Conservation (phyloP, 2,329 filamentous ascomycete species). For the Neurospora sp. region DNA sequence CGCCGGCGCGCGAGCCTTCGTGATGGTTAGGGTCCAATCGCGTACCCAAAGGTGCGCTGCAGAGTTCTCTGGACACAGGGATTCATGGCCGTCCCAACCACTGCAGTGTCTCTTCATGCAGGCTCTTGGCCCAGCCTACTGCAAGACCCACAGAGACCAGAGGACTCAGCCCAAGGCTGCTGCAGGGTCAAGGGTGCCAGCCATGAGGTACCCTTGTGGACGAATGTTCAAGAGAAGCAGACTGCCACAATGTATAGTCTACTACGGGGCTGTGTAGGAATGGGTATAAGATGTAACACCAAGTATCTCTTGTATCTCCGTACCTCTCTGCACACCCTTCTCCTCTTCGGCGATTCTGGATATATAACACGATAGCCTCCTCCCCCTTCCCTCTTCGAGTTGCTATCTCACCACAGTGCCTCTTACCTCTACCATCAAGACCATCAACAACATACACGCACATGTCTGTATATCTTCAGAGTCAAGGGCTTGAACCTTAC, state of each 20-base stretch:
- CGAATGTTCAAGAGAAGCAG: neutral
- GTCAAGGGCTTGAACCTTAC: neutral
- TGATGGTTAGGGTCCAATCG: neutral
- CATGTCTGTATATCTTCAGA: conserved; percentile 4
- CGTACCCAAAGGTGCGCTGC: neutral
- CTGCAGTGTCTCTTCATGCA: neutral
- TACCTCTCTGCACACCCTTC: neutral
- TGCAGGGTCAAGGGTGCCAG: neutral
- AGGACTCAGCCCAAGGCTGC: neutral
- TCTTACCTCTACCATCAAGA: neutral
- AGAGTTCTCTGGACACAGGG: neutral
- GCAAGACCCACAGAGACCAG: neutral
- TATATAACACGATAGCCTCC: neutral
- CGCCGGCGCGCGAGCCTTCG: neutral
- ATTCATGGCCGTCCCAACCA: neutral
- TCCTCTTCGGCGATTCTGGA: neutral
- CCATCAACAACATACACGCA: conserved; percentile 1
- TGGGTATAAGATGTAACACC: neutral
- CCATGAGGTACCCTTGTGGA: neutral
- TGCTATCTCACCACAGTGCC: neutral
- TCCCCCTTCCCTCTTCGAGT: neutral
- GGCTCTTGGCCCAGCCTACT: neutral
- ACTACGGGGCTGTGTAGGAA: neutral
- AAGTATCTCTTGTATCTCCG: neutral
- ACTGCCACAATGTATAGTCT: neutral